A percentile compares a stretch with the other conserved stretches of the same genome.
phyloP scores from a whole-genome alignment of 1,284 basidiomycete genomes.

The Marasmius sp. region DNA sequence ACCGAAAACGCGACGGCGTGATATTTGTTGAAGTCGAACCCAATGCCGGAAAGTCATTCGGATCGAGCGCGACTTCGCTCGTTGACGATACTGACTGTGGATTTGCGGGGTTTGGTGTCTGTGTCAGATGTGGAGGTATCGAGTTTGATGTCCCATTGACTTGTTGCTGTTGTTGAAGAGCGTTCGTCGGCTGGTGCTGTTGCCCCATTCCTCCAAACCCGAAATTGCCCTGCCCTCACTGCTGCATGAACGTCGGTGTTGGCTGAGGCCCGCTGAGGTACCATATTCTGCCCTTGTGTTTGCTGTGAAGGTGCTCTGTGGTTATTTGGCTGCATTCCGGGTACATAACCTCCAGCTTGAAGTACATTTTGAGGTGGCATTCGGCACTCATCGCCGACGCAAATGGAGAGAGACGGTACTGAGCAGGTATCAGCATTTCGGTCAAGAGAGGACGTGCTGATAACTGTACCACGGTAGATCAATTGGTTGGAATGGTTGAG shows the following conservation, averaged over 20 bases:
- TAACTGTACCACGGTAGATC: too few relatives aligned
- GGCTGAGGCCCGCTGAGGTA: conserved; percentile 67
- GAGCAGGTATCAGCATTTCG: too few relatives aligned
- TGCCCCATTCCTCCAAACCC: conserved; percentile 59
- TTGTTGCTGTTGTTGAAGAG: conserved; percentile 45
- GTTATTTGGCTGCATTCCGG: conserved; percentile 52
- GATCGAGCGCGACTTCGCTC: conserved; percentile 78
- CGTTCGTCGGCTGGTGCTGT: conserved; percentile 39
- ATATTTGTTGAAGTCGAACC: conserved; percentile 53
- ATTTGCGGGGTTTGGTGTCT: conserved; percentile 45
- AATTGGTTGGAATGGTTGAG: too few relatives aligned
- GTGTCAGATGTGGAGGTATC: conserved; percentile 54
- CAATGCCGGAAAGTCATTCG: conserved; percentile 82
- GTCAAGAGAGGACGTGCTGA: too few relatives aligned
- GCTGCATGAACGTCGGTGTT: conserved; percentile 62
- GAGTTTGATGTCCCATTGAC: conserved; percentile 49
- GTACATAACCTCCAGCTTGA: conserved; percentile 47
- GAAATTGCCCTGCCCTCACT: conserved; percentile 55
- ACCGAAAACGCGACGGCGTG: too few relatives aligned
- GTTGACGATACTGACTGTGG: conserved; percentile 62
- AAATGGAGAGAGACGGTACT: too few relatives aligned
- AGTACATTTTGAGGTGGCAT: conserved; percentile 60
- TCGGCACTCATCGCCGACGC: too few relatives aligned
- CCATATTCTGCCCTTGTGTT: conserved; percentile 48
- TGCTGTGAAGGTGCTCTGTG: conserved; percentile 55